Base-by-base conservation (phyloP, 805 yeast genomes). In the Cyberlindnera xylosilytica region DNA sequence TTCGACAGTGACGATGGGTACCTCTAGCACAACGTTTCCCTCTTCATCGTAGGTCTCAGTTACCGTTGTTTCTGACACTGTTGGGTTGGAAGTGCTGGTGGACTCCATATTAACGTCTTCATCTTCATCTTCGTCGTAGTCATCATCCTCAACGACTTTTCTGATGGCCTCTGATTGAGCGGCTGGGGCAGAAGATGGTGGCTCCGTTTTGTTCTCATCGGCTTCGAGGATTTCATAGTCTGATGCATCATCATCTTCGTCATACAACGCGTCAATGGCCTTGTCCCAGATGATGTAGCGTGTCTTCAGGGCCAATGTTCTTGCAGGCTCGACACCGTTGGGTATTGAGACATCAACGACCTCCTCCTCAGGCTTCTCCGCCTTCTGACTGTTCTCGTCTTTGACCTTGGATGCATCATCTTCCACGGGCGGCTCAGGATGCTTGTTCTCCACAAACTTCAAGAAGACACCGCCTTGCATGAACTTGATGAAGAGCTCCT, bases 251-350 rank as follows among this genome's bases (percentile, higher is more conserved):
- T 36, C 44, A 11, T 36, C 42, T 11, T 45, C 44, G 33, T 46
- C 49, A 46, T 64, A 73, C 50, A 61, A 68, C 48, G 57, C 65
- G 54, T 79, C 83, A 9, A 79, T 70, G 17, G 83, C 89, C 56
- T 76, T 79, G 53, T 84, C 90, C 78, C 87, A 85, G 19, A 85
- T 64, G 11, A 83, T 70, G 51, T 82, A 83, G 49, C 91, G 67
- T 18, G 83, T 63, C 47, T 78, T 83, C 36, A 83, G 65, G 6
- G 88, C 82, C 32, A 84, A 48, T 61, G 79, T 65, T 58, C 83
- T 69, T 1, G 76, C 65, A 8, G 77, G 69, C 12, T 66, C 69
- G 9, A 61, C 49, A 1, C 79, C 79, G 23, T 66, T 49, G n/a
- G 55, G 46, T 19, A 56, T 74, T 38, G 67, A 44, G 51, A 68